Base-by-base conservation (phyloP, 2,329 filamentous ascomycete genomes). In the Sporothrix pseudoabietina region DNA sequence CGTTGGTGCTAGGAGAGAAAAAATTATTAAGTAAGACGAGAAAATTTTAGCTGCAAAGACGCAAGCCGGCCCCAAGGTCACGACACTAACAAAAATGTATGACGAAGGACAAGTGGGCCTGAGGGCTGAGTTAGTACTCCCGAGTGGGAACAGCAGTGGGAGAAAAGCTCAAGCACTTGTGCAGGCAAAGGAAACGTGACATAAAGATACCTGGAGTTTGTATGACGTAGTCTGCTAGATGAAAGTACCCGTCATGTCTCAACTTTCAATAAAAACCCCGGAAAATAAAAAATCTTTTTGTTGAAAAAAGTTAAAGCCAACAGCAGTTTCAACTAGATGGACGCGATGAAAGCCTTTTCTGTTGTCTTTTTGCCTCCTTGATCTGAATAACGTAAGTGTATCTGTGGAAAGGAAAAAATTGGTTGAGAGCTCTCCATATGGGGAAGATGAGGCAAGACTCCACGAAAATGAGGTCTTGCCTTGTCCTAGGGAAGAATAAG, bases 1-100 rank as follows among this genome's bases (percentile, higher is more conserved):
- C n/a, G 22, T 8, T 12, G 59, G 39, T 26, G 19, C n/a, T 39
- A 61, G n/a, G 16, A 35, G 35, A 39, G 19, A 35, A n/a, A 14
- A 9, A 39, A 26, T 26, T 26, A 26, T 5, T 19, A 59, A n/a
- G 16, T 49, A 35, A 59, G 32, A 59, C 7, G 16, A 32, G 22
- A 30, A 65, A 44, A 44, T 14, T 16, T 3, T 14, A 22, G 32
- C 59, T 55, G 9, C 52, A 55, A 65, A 26, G 39, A 65, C 26
- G 55, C 19, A 59, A 59, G 32, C 16, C 14, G n/a, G 39, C 35
- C 39, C 4, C 47, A 32, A 61, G 47, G 61, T 65, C 61, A 65
- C 61, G 19, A 44, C 35, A 65, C 61, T 47, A 66, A 30, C 39
- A 66, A 66, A 65, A 66, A 47, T 47, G 10, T 47, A 66, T 66